Evolutionary conservation across 805 yeast genomes (phyloP).

Genomic region (Spathaspora passalidarum): DNA sequence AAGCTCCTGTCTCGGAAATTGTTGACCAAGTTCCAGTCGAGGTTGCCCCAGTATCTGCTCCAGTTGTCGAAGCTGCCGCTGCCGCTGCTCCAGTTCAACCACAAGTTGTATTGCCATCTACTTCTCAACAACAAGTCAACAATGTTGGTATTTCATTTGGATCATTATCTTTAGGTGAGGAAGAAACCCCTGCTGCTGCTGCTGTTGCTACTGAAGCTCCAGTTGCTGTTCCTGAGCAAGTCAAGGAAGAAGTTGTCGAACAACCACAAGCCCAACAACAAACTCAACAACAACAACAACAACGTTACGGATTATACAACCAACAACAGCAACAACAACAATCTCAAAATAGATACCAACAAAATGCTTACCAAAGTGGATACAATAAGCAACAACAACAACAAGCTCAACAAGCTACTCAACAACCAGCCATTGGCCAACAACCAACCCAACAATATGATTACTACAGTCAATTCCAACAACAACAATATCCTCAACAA

Average conservation of each 20-base stretch:
- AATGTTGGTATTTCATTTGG: constrained; percentile 64
- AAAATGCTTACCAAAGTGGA: constrained; percentile 9
- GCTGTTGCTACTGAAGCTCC: constrained; percentile 6
- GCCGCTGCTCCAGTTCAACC: constrained; percentile 13
- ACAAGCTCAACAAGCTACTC: constrained; percentile 20
- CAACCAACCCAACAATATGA: constrained; percentile 26
- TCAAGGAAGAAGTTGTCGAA: constrained; percentile 18
- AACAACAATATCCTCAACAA: constrained; percentile 41
- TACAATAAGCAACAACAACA: constrained; percentile 11
- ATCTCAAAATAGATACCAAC: constrained; percentile 9
- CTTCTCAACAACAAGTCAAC: constrained; percentile 42
- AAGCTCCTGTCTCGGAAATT: constrained; percentile 24
- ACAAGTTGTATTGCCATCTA: constrained; percentile 49
- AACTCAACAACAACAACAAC: constrained; percentile 12
- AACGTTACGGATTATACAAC: constrained; percentile 16
- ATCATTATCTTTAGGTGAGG: constrained; percentile 49
- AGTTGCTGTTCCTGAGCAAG: constrained; percentile 7
- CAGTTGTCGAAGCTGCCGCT: constrained; percentile 3
- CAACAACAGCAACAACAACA: constrained; percentile 11
- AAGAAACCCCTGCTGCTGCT: constrained; percentile 30
- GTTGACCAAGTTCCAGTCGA: constrained; percentile 10
- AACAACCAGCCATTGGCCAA: constrained; percentile 17
- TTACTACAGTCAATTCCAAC: constrained; percentile 32
- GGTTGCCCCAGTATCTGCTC: constrained; percentile 2
- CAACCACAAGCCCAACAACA: constrained; percentile 18